Percentiles rank a stretch among this genome's conserved stretches.
These are phyloP conservation scores for Astrephomene gubernaculifera DNA, from an alignment of 139 green algal species.

Conservation along the genomic window DNA sequence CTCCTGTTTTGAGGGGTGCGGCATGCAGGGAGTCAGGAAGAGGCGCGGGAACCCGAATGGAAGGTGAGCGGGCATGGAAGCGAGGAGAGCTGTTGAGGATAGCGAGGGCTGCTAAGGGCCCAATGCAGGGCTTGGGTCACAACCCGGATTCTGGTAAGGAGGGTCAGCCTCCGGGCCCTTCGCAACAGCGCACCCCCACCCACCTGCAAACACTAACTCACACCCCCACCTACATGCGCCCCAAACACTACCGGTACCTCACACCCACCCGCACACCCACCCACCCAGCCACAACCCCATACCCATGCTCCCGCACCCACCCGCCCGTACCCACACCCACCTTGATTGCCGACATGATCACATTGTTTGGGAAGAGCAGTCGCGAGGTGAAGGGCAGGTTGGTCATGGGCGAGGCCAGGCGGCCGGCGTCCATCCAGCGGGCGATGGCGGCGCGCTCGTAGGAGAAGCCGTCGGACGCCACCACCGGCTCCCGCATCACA, in stretches of 20 bases:
- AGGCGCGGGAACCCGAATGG: background rate
- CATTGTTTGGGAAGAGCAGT: constrained; percentile 38
- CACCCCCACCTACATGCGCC: background rate
- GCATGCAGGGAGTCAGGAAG: background rate
- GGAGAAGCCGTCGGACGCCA: constrained; percentile 44
- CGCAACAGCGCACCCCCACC: background rate
- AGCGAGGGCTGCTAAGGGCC: background rate
- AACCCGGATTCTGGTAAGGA: background rate
- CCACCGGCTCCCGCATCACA: constrained; percentile 28
- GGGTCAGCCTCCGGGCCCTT: background rate
- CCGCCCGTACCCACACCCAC: background rate
- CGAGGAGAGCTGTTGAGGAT: background rate
- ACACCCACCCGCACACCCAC: background rate
- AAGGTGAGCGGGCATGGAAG: background rate
- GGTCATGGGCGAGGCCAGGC: constrained; percentile 36
- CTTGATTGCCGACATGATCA: constrained; percentile 34
- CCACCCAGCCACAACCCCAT: background rate
- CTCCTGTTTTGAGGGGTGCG: background rate
- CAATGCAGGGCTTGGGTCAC: background rate
- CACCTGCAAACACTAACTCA: background rate
- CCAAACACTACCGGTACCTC: background rate
- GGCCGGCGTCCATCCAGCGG: background rate
- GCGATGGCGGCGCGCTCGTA: constrained; percentile 40
- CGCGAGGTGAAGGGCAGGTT: constrained; percentile 39
- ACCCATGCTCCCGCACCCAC: too few relatives aligned